Conservation (phyloP, 139 green algal genomes). For the Nannochloris sp. region DNA sequence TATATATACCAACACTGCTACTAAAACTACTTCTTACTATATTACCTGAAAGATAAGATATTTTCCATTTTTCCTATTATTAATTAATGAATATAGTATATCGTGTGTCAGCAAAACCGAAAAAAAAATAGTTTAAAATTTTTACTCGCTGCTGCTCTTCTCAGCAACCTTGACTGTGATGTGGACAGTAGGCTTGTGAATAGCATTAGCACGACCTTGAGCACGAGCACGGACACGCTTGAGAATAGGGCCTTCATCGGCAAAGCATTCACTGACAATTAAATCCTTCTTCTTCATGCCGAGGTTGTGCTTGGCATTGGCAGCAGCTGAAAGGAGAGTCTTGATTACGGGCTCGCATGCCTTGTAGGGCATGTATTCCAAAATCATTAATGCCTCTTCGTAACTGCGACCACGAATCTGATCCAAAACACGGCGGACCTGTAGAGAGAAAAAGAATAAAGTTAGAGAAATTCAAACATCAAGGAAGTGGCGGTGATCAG, state of each 20-base stretch:
- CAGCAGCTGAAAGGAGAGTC: slow-evolving; percentile 70
- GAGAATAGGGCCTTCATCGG: slow-evolving; percentile 67
- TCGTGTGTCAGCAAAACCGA: background rate
- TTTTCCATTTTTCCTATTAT: background rate
- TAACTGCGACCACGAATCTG: slow-evolving; percentile 82
- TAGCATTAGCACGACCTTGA: slow-evolving; percentile 63
- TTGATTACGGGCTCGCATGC: slow-evolving; percentile 69
- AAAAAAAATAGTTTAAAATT: slow-evolving; percentile 3
- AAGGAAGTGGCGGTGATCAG: background rate
- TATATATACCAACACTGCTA: no score
- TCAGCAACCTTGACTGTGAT: slow-evolving; percentile 68
- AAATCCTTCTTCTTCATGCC: slow-evolving; percentile 80
- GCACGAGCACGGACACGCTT: slow-evolving; percentile 76
- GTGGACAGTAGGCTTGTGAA: slow-evolving; percentile 75
- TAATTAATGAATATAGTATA: background rate
- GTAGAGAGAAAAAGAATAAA: background rate
- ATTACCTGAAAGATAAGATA: no score
- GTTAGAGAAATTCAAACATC: no score
- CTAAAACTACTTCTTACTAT: no score
- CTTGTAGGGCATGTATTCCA: slow-evolving; percentile 91
- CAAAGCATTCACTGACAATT: slow-evolving; percentile 71
- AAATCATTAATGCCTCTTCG: slow-evolving; percentile 88
- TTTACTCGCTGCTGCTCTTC: background rate
- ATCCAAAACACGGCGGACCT: slow-evolving; percentile 89
- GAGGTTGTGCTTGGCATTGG: slow-evolving; percentile 95